Evolutionary conservation across 495 filamentous ascomycete genomes (phyloP), one percentile per base, ranked within the genome.

Genomic region (Viridothelium virens): DNA sequence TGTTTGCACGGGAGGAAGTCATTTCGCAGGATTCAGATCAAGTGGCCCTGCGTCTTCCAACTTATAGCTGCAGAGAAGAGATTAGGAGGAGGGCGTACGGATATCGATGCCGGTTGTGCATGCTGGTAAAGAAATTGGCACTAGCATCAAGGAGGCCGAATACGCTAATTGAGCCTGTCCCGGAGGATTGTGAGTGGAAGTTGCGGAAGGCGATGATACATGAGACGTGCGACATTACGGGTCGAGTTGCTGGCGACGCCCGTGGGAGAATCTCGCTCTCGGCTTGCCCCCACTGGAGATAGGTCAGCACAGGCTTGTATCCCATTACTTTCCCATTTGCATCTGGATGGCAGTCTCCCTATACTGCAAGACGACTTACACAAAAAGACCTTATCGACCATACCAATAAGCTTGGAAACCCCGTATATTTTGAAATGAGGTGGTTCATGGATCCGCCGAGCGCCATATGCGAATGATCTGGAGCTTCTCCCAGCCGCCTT

Each of bases 401-500:
- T 25, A 25, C 1, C 25, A 25, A 25, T 1, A 25, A 25, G 25
- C 25, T 25, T 25, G 25, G 25, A 1, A 25, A 25, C 1, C 25
- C 25, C 25, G n/a, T 25, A 25, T 25, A 25, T 25, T 25, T 25
- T 25, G 25, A 25, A 25, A 25, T 25, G 25, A 25, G 1, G 25
- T 25, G 25, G 25, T 79, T 11, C 74, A 53, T 14, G 18, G 48
- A 53, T n/a, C n/a, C 10, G 11, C 18, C 18, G 53, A 59, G 31
- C 53, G 65, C 87, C 88, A 92, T 69, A 94, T 89, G 75, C 91
- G 85, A 64, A 95, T 74, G 72, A 94, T 86, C 68, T 88, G 85
- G 75, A 95, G 77, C 75, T 85, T 92, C 79, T 98, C 94, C 93
- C 94, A 96, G 0, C 93, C 93, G 39, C 86, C 94, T 74, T 86